These are phyloP conservation scores for Globisporangium solare DNA, from an alignment of 352 stramenopile genomes.

Conservation along the genomic window DNA sequence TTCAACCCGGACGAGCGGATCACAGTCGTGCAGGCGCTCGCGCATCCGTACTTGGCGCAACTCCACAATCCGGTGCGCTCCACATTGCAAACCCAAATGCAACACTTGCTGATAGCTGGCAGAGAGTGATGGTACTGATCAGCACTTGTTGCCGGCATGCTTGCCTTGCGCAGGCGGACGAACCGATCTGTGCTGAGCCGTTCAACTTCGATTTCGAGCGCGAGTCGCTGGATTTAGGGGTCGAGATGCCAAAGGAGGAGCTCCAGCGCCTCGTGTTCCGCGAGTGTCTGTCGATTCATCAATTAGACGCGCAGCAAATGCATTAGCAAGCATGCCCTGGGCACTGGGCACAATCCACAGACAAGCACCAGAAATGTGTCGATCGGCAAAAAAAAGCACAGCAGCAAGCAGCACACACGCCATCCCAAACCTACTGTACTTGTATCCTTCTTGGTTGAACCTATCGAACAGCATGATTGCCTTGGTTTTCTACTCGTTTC, in stretches of 20 bases:
- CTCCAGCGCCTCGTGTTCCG: conserved; percentile 79
- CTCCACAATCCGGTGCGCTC: conserved; percentile 89
- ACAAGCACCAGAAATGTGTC: too few species aligned
- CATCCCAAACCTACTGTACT: too few species aligned
- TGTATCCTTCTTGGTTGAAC: too few species aligned
- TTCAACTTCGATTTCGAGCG: conserved; percentile 89
- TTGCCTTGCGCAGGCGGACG: conserved; percentile 54
- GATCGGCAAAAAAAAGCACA: too few species aligned
- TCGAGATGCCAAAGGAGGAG: conserved; percentile 84
- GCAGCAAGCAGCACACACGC: too few species aligned
- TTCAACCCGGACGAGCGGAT: conserved; percentile 94
- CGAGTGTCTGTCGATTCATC: conserved; percentile 70
- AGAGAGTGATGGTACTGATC: background rate
- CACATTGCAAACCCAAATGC: background rate
- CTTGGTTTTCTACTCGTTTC: too few species aligned
- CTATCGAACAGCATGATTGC: too few species aligned
- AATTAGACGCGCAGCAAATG: conserved; percentile 65
- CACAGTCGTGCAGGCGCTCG: conserved; percentile 87
- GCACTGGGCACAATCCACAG: background rate
- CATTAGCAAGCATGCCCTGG: conserved; percentile 20
- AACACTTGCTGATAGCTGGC: background rate
- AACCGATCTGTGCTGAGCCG: conserved; percentile 70
- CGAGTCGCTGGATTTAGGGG: conserved; percentile 70
- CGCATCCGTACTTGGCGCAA: conserved; percentile 86
- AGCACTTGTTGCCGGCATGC: background rate